Percentiles rank a stretch among this genome's conserved stretches.
These are phyloP conservation scores for Podaxis sp. DNA, from an alignment of 768 basidiomycete genomes.

Conservation along the genomic window DNA sequence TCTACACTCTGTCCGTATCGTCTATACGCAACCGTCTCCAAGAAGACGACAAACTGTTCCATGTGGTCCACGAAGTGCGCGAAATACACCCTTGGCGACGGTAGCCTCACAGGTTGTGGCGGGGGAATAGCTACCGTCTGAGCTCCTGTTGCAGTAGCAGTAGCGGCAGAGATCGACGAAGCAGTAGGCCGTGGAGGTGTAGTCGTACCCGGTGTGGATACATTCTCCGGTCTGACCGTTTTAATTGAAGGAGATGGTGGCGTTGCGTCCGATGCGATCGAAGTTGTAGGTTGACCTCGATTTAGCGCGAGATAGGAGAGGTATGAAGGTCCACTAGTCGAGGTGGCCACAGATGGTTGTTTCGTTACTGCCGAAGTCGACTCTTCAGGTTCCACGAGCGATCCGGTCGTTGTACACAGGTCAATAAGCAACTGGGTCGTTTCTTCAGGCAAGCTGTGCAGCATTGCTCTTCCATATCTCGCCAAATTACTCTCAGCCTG, in stretches of 20 bases:
- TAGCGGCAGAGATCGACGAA: slow-evolving; percentile 26
- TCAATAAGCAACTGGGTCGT: slow-evolving; percentile 92
- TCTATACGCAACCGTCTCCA: slow-evolving; percentile 68
- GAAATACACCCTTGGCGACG: slow-evolving; percentile 87
- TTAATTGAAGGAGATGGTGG: slow-evolving; percentile 38
- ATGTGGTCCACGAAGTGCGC: slow-evolving; percentile 77
- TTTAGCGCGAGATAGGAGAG: background rate
- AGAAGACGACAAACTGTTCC: slow-evolving; percentile 69
- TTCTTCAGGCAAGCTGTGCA: slow-evolving; percentile 79
- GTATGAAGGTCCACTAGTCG: background rate
- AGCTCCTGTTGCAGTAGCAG: slow-evolving; percentile 28
- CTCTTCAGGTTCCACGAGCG: slow-evolving; percentile 45
- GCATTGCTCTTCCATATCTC: slow-evolving; percentile 84
- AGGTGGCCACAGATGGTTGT: slow-evolving; percentile 17
- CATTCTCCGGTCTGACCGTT: slow-evolving; percentile 40
- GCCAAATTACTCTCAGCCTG: slow-evolving; percentile 87
- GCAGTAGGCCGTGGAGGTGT: slow-evolving; percentile 31
- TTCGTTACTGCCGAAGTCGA: slow-evolving; percentile 22
- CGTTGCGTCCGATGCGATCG: slow-evolving; percentile 36
- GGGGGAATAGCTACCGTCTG: slow-evolving; percentile 18
- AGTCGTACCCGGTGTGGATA: slow-evolving; percentile 37
- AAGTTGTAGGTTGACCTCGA: slow-evolving; percentile 28
- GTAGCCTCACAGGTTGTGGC: slow-evolving; percentile 45
- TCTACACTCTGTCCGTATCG: slow-evolving; percentile 80
- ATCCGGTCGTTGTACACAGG: slow-evolving; percentile 73